Conservation (phyloP, 176 grass and related monocot genomes). For the Aegilops bicornis region DNA sequence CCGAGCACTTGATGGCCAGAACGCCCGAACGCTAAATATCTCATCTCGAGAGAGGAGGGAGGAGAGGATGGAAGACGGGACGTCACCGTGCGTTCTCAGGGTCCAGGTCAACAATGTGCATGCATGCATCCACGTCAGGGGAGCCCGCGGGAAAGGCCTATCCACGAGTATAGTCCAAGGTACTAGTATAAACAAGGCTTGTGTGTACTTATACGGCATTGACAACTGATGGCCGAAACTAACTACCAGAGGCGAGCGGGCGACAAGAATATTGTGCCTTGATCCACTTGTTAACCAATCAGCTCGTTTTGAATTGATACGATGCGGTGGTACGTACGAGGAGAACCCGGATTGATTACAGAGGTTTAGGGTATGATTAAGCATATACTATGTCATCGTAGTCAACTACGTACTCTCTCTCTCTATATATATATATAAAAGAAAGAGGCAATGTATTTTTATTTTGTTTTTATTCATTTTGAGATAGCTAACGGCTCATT, state of each 20-base stretch:
- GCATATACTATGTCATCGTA: no score
- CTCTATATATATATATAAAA: no score
- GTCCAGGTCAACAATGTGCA: neutral
- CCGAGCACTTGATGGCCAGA: neutral
- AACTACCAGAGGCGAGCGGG: neutral
- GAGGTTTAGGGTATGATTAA: neutral
- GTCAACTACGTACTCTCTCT: no score
- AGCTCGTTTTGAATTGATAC: neutral
- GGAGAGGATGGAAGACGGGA: neutral
- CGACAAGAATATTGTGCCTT: neutral
- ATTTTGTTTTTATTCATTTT: no score
- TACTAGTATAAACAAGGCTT: neutral
- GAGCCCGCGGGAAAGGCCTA: slow-evolving; percentile 9
- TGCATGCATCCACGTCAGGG: neutral
- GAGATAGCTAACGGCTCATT: no score
- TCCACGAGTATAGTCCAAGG: slow-evolving; percentile 19
- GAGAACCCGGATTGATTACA: neutral
- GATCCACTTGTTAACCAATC: neutral
- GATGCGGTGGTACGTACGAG: no score
- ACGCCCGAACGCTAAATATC: neutral
- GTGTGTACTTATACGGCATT: neutral
- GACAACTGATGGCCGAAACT: neutral
- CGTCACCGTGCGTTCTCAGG: neutral
- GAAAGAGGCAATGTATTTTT: no score
- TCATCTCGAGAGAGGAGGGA: neutral